Evolutionary conservation across 2,329 filamentous ascomycete species (phyloP).

Genomic region (Fusarium hainanense): DNA sequence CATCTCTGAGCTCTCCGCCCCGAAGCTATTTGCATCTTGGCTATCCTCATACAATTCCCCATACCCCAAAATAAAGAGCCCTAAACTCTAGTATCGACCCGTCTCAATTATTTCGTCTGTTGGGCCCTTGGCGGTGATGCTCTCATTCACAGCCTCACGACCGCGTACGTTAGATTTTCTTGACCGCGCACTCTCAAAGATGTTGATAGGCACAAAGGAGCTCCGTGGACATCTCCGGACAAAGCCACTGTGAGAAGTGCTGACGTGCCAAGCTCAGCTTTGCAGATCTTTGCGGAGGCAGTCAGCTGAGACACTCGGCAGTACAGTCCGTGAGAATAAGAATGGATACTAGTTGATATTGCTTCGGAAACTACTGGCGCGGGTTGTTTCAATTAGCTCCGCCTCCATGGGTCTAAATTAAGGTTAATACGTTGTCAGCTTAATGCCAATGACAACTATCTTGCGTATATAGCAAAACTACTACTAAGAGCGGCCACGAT

Average conservation of each 20-base stretch:
- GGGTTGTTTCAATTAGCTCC: background rate
- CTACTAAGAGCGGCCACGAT: background rate
- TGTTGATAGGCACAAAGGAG: background rate
- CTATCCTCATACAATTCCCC: accelerated
- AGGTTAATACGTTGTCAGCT: background rate
- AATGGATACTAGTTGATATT: background rate
- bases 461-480: accelerated
- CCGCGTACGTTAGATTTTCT: background rate
- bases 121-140: background rate
- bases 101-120: background rate
- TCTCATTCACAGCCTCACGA: background rate
- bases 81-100: too few species aligned
- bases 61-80: background rate
- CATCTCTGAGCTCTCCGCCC: background rate
- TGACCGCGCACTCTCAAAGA: background rate
- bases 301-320: background rate
- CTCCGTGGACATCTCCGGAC: constrained; percentile 10
- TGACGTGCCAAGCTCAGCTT: constrained; percentile 12
- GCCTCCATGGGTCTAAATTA: background rate
- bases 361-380: accelerated
- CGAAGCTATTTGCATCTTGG: background rate
- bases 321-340: background rate
- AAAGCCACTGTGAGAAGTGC: background rate
- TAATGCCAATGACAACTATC: background rate
- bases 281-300: background rate